These are phyloP conservation scores for Rugiboletus extremiorientalis DNA, from an alignment of 1,284 basidiomycete genomes.

Conservation along the genomic window DNA sequence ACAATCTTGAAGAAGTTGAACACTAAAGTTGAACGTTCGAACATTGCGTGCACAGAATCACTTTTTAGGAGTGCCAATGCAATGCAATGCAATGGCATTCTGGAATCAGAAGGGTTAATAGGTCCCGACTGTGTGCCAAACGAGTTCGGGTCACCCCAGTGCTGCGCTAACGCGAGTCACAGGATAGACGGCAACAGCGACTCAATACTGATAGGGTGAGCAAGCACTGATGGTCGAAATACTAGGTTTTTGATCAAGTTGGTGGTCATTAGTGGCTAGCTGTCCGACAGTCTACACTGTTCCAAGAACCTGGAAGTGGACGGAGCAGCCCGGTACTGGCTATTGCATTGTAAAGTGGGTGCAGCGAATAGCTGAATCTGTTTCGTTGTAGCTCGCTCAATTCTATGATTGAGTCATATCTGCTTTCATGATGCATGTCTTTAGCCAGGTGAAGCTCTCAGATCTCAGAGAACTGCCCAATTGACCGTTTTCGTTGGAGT, in stretches of 20 bases:
- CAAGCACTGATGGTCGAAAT: background rate
- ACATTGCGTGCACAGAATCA: background rate
- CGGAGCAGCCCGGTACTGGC: background rate
- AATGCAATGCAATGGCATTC: slow-evolving; percentile 5
- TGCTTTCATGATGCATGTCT: background rate
- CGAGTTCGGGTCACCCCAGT: background rate
- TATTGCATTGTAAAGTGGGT: background rate
- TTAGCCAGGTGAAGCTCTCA: background rate
- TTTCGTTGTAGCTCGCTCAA: background rate
- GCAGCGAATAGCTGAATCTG: background rate
- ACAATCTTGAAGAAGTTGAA: slow-evolving; percentile 3
- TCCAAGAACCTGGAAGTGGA: background rate
- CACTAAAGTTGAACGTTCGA: background rate
- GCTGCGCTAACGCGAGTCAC: background rate
- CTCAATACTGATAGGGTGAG: background rate
- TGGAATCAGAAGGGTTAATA: background rate
- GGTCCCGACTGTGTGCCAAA: background rate
- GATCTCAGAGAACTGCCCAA: background rate
- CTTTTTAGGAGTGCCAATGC: background rate
- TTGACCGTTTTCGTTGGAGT: background rate
- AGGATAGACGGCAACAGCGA: background rate
- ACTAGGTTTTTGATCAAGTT: background rate
- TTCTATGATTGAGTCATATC: background rate
- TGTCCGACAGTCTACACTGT: background rate
- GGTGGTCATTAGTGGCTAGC: background rate